Percentiles rank a stretch among this genome's conserved stretches.
Conservation (phyloP, 345 rosid species). For the Acer negundo region DNA sequence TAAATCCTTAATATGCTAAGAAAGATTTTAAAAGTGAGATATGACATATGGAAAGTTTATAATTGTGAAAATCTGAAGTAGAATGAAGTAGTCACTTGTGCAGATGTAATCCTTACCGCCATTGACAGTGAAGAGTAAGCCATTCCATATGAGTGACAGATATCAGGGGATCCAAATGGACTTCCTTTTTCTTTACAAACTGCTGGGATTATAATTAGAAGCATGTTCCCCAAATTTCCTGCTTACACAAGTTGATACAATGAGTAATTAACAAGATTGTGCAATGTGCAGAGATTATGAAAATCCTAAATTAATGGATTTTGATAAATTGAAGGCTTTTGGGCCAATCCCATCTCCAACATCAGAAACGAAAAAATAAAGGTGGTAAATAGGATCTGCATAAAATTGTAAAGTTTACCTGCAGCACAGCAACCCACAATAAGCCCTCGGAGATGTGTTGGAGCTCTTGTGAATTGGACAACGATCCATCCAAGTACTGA, state of each 20-base stretch:
- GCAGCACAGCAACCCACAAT: conserved; percentile 42
- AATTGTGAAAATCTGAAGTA: background rate
- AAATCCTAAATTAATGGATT: background rate
- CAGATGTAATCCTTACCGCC: conserved; percentile 43
- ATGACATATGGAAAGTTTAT: too few species aligned
- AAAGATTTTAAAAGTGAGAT: background rate
- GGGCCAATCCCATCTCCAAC: background rate
- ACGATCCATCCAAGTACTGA: conserved; percentile 41
- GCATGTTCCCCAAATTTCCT: conserved; percentile 75
- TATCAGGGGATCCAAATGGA: conserved; percentile 63
- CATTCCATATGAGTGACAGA: conserved; percentile 47
- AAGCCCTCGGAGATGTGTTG: conserved; percentile 36
- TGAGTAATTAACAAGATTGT: background rate
- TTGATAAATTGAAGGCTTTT: background rate
- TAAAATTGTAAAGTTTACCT: conserved; percentile 23
- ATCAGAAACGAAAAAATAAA: background rate
- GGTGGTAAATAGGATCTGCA: background rate
- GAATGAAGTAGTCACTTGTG: background rate
- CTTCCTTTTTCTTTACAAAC: conserved; percentile 63
- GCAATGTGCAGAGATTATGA: background rate
- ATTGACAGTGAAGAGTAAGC: conserved; percentile 69
- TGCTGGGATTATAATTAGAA: conserved; percentile 67
- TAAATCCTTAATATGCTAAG: background rate
- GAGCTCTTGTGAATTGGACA: conserved; percentile 33
- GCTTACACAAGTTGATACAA: background rate